Evolutionary conservation across 2,329 filamentous ascomycete species (phyloP), one percentile per base, ranked within the genome.

Genomic region (Westerdykella aurantiaca): DNA sequence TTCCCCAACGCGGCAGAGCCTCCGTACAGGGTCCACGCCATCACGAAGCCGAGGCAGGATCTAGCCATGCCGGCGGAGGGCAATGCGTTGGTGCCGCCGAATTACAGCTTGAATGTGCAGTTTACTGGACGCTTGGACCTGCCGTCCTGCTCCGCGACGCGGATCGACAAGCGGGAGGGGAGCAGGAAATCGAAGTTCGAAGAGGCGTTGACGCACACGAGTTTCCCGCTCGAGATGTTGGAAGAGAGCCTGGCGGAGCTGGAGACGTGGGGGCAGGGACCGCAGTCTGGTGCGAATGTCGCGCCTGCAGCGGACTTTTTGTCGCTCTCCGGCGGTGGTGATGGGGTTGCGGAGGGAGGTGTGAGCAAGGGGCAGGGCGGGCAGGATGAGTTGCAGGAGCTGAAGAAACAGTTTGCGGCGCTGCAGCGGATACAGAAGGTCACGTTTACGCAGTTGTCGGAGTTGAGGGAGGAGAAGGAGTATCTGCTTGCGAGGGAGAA

Each of bases 31-130:
- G 68, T 78, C 17, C 70, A 74, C 41, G 77, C 76, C 1, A 76
- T 96, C 18, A 76, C 91, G 47, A 96, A 95, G 71, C 91, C 91
- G n/a, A 82, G 81, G 49, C 77, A 85, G 47, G 81, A 77, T 39
- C 76, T 79, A n/a, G 67, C 68, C 29, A 52, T 67, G 41, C 53
- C 54, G 11, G 55, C 49, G 10, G 56, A 56, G 44, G 52, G 51
- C 22, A 60, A 48, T 45, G 69, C 67, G 9, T 49, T 60, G 16
- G 64, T 75, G 7, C 72, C 73, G 48, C 73, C 78, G 33, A 78
- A 76, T 49, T 88, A 90, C 60, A 77, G 76, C 4, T 74, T 88
- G 48, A 82, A 13, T 16, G 5, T 35, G 7, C n/a, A 35, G 72
- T 81, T 11, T 83, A 87, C 61, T 70, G 89, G n/a, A 72, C 65